phyloP scores from a whole-genome alignment of 2,329 filamentous ascomycete genomes.

The Fusarium sp. region DNA sequence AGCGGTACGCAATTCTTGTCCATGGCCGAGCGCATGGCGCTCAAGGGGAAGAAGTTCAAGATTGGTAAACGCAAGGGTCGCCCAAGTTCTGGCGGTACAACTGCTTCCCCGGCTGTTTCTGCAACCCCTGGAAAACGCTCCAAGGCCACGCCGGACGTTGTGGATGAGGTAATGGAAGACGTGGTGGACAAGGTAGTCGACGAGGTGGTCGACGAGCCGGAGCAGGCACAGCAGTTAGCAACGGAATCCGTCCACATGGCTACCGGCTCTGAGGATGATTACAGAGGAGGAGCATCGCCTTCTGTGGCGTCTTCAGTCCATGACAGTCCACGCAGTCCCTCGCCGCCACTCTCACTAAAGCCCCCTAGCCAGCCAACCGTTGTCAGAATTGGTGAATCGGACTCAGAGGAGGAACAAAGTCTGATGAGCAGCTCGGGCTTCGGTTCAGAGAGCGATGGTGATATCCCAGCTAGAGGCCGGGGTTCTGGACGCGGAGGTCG shows the following conservation, averaged over 20 bases:
- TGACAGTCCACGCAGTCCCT: conserved; percentile 30
- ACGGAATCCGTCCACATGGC: not conserved
- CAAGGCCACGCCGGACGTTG: not conserved
- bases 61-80: conserved; percentile 55
- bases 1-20: conserved; percentile 58
- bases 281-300: not conserved
- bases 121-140: not conserved
- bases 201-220: not conserved
- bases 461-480: conserved; percentile 42
- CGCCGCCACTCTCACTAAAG: conserved; percentile 12
- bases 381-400: conserved; percentile 43
- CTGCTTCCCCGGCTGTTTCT: conserved; percentile 7
- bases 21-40: conserved; percentile 68
- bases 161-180: not conserved
- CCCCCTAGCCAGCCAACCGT: conserved; percentile 31
- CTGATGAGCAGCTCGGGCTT: conserved; percentile 6
- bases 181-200: not conserved
- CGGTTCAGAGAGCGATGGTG: conserved; percentile 35
- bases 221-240: not conserved
- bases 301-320: conserved; percentile 12
- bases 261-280: not conserved
- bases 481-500: conserved; percentile 38
- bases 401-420: conserved; percentile 33
- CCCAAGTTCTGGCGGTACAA: conserved; percentile 3
- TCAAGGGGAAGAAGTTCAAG: conserved; percentile 65